Percentiles rank a stretch among this genome's conserved stretches.
phyloP scores from a whole-genome alignment of 371 early-diverging fungal genomes.

The Mortierella sp. region DNA sequence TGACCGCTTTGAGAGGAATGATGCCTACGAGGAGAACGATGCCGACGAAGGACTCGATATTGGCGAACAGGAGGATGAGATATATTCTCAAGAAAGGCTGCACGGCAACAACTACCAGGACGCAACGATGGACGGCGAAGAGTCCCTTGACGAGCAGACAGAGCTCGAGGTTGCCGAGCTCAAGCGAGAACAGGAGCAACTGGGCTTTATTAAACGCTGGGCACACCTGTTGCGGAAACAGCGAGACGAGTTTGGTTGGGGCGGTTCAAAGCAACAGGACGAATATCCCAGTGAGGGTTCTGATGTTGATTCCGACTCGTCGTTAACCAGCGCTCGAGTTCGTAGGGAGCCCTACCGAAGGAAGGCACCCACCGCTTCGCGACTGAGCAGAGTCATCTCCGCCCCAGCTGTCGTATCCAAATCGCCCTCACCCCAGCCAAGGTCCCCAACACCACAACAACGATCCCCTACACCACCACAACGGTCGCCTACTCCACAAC shows the following conservation, averaged over 20 bases:
- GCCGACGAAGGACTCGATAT: slow-evolving; percentile 29
- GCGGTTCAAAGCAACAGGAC: slow-evolving; percentile 15
- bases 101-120: neutral
- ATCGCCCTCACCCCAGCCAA: neutral
- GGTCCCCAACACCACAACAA: neutral
- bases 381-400: neutral
- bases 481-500: neutral
- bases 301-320: slow-evolving; percentile 10
- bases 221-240: slow-evolving; percentile 30
- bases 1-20: neutral
- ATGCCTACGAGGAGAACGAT: slow-evolving; percentile 2
- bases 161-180: slow-evolving; percentile 25
- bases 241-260: slow-evolving; percentile 40
- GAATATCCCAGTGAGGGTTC: slow-evolving; percentile 3
- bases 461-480: neutral
- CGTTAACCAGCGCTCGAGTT: slow-evolving; percentile 32
- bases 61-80: slow-evolving; percentile 32
- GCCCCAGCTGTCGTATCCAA: slow-evolving; percentile 6
- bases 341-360: slow-evolving; percentile 5
- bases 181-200: slow-evolving; percentile 33
- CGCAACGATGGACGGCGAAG: neutral
- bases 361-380: neutral
- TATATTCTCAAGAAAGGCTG: slow-evolving; percentile 20
- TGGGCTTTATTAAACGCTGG: slow-evolving; percentile 41
- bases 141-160: neutral